Conservation (phyloP, 1,139 yeast species). For the Meyerozyma guilliermondii region DNA sequence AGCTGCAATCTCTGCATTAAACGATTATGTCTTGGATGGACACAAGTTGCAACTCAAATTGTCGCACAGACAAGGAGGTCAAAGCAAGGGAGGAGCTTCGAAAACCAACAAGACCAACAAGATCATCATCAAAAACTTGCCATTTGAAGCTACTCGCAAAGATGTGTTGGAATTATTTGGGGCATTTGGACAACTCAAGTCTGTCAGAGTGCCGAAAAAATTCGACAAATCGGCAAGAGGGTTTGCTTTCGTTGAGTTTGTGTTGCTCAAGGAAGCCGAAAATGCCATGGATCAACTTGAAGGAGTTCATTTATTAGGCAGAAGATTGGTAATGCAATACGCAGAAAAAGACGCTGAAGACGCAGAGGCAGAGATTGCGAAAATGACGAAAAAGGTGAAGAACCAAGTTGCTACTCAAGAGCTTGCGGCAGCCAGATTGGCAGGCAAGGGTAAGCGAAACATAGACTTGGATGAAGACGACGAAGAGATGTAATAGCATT, state of each 20-base stretch:
- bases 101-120: conserved; percentile 51
- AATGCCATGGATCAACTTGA: conserved; percentile 90
- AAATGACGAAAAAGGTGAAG: conserved; percentile 81
- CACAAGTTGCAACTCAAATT: conserved; percentile 85
- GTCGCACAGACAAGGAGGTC: conserved; percentile 63
- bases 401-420: conserved; percentile 78
- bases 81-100: conserved; percentile 12
- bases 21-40: conserved; percentile 80
- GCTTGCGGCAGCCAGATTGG: conserved; percentile 63
- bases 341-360: conserved; percentile 79
- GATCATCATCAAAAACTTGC: conserved; percentile 91
- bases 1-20: conserved; percentile 66
- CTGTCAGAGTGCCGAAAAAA: conserved; percentile 94
- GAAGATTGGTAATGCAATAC: conserved; percentile 91
- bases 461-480: conserved; percentile 57
- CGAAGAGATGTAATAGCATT: conserved; percentile 9
- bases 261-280: conserved; percentile 87
- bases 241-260: conserved; percentile 93
- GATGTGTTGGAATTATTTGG: conserved; percentile 89
- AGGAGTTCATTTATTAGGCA: conserved; percentile 95
- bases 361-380: conserved; percentile 86
- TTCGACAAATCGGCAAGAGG: conserved; percentile 95
- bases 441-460: conserved; percentile 65
- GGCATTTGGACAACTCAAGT: conserved; percentile 88
- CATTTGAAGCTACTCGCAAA: conserved; percentile 91